Conservation (phyloP, 164 flowering plant species). For the Vitis cinerea region DNA sequence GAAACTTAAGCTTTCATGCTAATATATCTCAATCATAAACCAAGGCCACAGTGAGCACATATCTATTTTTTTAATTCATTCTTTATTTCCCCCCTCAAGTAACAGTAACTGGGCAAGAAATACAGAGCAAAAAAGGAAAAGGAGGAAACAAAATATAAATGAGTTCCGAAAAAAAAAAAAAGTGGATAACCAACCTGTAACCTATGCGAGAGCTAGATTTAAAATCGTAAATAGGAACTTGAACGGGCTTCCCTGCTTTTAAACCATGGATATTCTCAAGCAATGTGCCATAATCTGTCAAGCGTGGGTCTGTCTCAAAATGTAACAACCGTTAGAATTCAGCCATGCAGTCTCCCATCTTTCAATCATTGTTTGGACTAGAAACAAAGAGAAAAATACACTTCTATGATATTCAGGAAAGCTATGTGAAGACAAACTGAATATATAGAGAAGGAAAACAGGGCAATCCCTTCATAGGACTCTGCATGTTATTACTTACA, state of each 20-base stretch:
- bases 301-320: slow-evolving; percentile 79
- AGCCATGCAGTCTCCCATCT: neutral
- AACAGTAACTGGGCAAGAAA: neutral
- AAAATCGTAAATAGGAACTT: slow-evolving; percentile 96
- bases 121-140: too few relatives aligned
- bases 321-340: slow-evolving; percentile 13
- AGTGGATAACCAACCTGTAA: slow-evolving; percentile 60
- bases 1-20: neutral
- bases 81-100: neutral
- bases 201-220: slow-evolving; percentile 87
- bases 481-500: too few relatives aligned
- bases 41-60: neutral
- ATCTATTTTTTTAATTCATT: neutral
- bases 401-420: too few relatives aligned
- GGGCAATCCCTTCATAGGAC: too few relatives aligned
- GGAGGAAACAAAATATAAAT: neutral
- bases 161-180: neutral
- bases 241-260: slow-evolving; percentile 74
- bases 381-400: neutral
- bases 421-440: too few relatives aligned
- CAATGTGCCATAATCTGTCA: slow-evolving; percentile 91
- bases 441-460: too few relatives aligned
- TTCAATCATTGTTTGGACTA: neutral
- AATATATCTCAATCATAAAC: neutral
- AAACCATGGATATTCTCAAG: slow-evolving; percentile 79